Evolutionary conservation across 805 yeast species (phyloP).

Genomic region (Peterozyma toletana): DNA sequence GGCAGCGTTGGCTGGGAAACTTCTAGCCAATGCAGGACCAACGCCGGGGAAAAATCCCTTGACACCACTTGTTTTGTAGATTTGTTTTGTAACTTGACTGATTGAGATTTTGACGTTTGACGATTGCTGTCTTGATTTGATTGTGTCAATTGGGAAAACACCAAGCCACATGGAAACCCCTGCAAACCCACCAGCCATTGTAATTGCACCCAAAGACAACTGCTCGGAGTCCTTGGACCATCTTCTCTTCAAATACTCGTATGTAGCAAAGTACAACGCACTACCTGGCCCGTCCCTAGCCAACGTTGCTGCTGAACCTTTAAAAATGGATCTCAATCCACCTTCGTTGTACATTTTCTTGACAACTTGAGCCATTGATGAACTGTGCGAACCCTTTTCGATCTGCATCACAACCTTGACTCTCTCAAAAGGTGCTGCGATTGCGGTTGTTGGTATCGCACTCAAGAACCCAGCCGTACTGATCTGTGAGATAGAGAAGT

Average conservation of each 20-base stretch:
- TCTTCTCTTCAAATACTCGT: conserved; percentile 68
- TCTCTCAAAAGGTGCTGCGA: conserved; percentile 97
- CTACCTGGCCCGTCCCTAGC: conserved; percentile 98
- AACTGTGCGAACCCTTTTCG: conserved; percentile 40
- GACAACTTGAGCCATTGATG: conserved; percentile 53
- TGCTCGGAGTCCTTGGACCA: conserved; percentile 50
- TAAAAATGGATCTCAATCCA: conserved; percentile 77
- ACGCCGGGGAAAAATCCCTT: conserved; percentile 96
- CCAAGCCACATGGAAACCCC: conserved; percentile 97
- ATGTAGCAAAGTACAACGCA: conserved; percentile 91
- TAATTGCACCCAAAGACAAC: conserved; percentile 65
- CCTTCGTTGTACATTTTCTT: conserved; percentile 68
- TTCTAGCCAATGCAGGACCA: conserved; percentile 89
- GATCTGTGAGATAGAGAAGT: conserved; percentile 60
- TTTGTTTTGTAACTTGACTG: conserved; percentile 54
- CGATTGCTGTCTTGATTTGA: conserved; percentile 77
- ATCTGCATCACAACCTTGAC: conserved; percentile 91
- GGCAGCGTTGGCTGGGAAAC: conserved; percentile 99
- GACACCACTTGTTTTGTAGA: conserved; percentile 72
- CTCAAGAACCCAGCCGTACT: conserved; percentile 91
- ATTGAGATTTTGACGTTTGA: conserved; percentile 49
- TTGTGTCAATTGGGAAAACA: conserved; percentile 94
- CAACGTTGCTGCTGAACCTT: conserved; percentile 86
- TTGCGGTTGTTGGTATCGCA: conserved; percentile 90
- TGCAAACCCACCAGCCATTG: conserved; percentile 90